Base-by-base conservation (phyloP, 208 protist species). In the Acanthamoeba lugdunensis region DNA sequence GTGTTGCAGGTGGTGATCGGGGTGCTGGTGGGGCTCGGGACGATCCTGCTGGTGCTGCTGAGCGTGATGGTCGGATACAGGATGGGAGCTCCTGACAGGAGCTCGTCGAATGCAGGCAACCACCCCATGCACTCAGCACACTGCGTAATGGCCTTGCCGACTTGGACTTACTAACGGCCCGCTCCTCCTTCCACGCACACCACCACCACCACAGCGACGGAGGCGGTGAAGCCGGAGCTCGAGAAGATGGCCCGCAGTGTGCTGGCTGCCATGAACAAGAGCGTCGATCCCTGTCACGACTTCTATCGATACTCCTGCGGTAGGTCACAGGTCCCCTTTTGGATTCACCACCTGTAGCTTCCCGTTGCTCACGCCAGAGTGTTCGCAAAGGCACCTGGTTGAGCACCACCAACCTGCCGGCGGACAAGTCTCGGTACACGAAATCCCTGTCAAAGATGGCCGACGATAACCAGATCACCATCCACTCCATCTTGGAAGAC, bases 241-340 rank as follows among this genome's bases (percentile, higher is more conserved):
- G 4, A 8, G n/a, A 30, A 89, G 33, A 30, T 89, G 48, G 48
- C 81, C 37, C 4, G 28, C 50, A 52, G 28, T 89, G 87, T 92
- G 65, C 41, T 92, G 63, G 30, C 58, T 21, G 61, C 58, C n/a
- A 92, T 92, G 87, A 75, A 92, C 48, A 92, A 30, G 65, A 58
- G 45, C 56, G 87, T 77, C 16, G 56, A 69, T 92, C 87, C 87
- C 28, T 92, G 87, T 25, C 16, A 67, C n/a, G 61, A 92, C 58
- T 92, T 92, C n/a, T 92, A 92, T 25, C 37, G 75, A 75, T 92
- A 92, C 30, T 81, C 87, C 25, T 92, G 87, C 48, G 87, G 87
- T 92, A 75, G 8, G 5, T 69, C 48, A 58, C 81, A 52, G 18
- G 11, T 54, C 73, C n/a, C 9, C 18, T 45, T 91, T 73, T 91